These are phyloP conservation scores for Nepenthes gracilis DNA, from an alignment of 148 eudicot genomes.

Conservation along the genomic window DNA sequence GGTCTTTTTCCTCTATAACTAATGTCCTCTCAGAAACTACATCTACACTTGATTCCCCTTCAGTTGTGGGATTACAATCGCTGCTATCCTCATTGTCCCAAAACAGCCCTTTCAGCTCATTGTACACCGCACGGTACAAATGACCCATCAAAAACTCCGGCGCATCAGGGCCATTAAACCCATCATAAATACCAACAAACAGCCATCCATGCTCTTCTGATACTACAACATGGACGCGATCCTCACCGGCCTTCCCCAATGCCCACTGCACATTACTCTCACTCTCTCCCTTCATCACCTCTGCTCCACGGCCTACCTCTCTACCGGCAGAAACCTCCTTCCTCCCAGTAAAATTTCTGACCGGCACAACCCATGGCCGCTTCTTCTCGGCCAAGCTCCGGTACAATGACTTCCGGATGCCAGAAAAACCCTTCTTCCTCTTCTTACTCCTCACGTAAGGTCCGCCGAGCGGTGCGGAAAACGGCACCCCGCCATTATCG, in stretches of 20 bases:
- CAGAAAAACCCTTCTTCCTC: conserved; percentile 62
- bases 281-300: conserved; percentile 12
- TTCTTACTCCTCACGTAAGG: conserved; percentile 24
- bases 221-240: conserved; percentile 95
- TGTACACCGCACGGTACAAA: conserved; percentile 64
- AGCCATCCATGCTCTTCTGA: conserved; percentile 97
- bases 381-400: conserved; percentile 79
- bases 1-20: conserved; percentile 4
- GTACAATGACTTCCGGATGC: conserved; percentile 41
- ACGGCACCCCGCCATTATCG: conserved; percentile 42
- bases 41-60: conserved; percentile 13
- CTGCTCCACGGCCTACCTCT: conserved; percentile 6
- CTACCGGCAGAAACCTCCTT: conserved; percentile 17
- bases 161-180: conserved; percentile 99
- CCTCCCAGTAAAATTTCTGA: conserved; percentile 37
- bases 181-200: conserved; percentile 99
- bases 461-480: conserved; percentile 76
- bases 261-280: conserved; percentile 96
- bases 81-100: conserved; percentile 49
- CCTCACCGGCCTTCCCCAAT: conserved; percentile 95
- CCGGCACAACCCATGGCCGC: conserved; percentile 91
- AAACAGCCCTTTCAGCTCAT: conserved; percentile 82
- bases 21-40: conserved; percentile 10
- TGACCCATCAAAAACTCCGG: conserved; percentile 96
- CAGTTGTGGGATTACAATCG: conserved; percentile 1